Base-by-base conservation (phyloP, 2,329 filamentous ascomycete species). In the Xylariaceae sp. region DNA sequence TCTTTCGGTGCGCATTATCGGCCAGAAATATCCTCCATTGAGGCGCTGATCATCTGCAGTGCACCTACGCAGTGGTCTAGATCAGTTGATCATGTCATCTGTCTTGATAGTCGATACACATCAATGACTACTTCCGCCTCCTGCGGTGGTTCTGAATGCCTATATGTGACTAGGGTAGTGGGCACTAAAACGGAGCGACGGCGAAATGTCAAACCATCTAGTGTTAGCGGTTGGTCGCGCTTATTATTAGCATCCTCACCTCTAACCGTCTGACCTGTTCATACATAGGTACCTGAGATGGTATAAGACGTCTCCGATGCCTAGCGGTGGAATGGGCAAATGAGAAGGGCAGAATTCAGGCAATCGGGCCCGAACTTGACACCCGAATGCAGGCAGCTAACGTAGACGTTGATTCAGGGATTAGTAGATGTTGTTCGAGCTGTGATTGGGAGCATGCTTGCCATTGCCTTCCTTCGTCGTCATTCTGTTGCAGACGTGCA, bases 1-100 rank as follows among this genome's bases (percentile, higher is more conserved):
- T 57, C 53, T 57, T 57, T 46, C 47, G 53, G 49, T 50, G 36
- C 23, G 44, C 19, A n/a, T n/a, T n/a, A 6, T 57, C 49, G 45
- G 45, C 34, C 39, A 43, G 48, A 21, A 43, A 37, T 26, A 21
- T 23, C 37, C 33, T 36, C 45, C 36, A 57, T n/a, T n/a, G 19
- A 31, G 48, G 47, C 34, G 41, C n/a, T 31, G 23, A n/a, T n/a
- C n/a, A 24, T 57, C 34, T 36, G 39, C 37, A 43, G 16, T 19
- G 12, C 41, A n/a, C 19, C 28, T 34, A 12, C 34, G 26, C n/a
- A 19, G 17, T 41, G 28, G 31, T 33, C 12, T 23, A 33, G n/a
- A 52, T 41, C 37, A 34, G n/a, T 29, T 23, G 21, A 21, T 41
- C 34, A 21, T 36, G 40, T 23, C 53, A n/a, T n/a, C n/a, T n/a